These are phyloP conservation scores for Allium cepa DNA, from an alignment of 106 monocot genomes.

Conservation along the genomic window DNA sequence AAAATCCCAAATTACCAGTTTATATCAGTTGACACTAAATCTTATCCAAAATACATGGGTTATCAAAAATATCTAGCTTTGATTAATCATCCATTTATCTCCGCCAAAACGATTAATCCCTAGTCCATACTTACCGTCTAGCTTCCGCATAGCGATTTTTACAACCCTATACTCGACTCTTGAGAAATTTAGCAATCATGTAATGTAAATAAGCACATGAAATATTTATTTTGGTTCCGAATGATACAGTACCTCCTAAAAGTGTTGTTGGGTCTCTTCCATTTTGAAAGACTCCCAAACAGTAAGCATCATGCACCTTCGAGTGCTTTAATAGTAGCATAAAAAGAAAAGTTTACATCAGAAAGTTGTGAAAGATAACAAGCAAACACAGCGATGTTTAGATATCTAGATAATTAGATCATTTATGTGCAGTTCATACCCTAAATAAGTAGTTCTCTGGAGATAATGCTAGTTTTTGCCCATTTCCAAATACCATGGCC, in stretches of 20 bases:
- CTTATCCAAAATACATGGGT: too few species aligned
- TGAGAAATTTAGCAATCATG: too few species aligned
- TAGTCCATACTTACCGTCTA: too few species aligned
- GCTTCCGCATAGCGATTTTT: too few species aligned
- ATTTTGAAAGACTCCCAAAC: constrained; percentile 88
- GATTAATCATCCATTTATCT: too few species aligned
- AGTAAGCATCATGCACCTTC: constrained; percentile 90
- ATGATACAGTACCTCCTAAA: constrained; percentile 54
- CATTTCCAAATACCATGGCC: constrained; percentile 88
- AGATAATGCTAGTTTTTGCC: constrained; percentile 65
- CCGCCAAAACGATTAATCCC: too few species aligned
- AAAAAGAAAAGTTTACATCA: constrained; percentile 1
- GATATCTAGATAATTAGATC: neutral
- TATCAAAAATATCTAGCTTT: too few species aligned
- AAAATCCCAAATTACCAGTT: too few species aligned
- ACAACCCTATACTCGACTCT: too few species aligned
- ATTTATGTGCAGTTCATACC: constrained; percentile 34
- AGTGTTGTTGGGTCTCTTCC: constrained; percentile 88
- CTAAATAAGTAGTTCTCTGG: constrained; percentile 97
- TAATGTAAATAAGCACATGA: too few species aligned
- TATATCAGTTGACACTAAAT: too few species aligned
- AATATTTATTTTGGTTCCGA: too few species aligned
- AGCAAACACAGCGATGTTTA: neutral
- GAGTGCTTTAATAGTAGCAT: constrained; percentile 57
- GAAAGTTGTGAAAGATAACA: neutral